phyloP scores from a whole-genome alignment of 805 yeast species.

The Yarrowia yakushimensis region DNA sequence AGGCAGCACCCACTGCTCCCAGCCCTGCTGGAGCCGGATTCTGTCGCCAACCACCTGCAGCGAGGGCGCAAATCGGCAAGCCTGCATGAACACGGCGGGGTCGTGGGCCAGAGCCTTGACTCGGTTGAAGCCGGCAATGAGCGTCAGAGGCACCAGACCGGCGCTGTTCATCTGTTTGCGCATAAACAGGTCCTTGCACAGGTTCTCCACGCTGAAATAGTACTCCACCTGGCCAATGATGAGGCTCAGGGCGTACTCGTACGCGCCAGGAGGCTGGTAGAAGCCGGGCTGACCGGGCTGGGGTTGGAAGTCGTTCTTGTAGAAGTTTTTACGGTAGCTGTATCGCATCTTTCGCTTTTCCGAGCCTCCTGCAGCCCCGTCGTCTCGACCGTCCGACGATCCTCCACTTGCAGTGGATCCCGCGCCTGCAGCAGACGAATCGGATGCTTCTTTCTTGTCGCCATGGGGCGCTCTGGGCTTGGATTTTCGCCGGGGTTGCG shows the following conservation, averaged over 20 bases:
- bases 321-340: conserved; percentile 30
- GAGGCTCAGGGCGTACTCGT: conserved; percentile 31
- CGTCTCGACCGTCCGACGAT: not conserved
- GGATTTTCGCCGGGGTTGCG: not conserved
- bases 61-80: conserved; percentile 52
- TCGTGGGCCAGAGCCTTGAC: conserved; percentile 64
- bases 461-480: conserved; percentile 20
- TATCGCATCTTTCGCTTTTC: conserved; percentile 25
- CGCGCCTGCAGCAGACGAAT: not conserved
- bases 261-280: conserved; percentile 28
- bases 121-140: conserved; percentile 70
- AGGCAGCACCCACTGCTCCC: conserved; percentile 68
- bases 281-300: not conserved
- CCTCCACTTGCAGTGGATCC: not conserved
- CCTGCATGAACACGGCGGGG: conserved; percentile 49
- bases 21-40: conserved; percentile 57
- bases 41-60: conserved; percentile 53
- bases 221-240: conserved; percentile 72
- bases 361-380: not conserved
- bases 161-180: conserved; percentile 74
- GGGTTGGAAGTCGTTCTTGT: conserved; percentile 22
- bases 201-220: conserved; percentile 83
- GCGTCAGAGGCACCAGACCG: conserved; percentile 65
- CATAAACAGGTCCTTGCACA: conserved; percentile 77
- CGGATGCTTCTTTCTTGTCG: conserved; percentile 10